Percentiles rank a stretch among this genome's conserved stretches.
Conservation (phyloP, 2,329 filamentous ascomycete genomes). For the Dactylellina leptospora region DNA sequence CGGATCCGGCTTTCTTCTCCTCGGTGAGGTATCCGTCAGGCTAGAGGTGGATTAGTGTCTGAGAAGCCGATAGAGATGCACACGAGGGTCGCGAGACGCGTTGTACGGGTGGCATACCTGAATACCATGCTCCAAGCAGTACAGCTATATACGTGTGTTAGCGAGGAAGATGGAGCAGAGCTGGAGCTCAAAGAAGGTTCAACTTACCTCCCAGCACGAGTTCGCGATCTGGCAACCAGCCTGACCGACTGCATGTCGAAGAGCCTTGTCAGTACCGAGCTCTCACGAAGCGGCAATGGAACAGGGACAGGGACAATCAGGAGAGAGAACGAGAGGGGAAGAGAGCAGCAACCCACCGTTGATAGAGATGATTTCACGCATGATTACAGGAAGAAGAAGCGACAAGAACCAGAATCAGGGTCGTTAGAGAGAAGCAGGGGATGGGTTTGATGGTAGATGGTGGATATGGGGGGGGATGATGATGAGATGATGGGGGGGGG, state of each 20-base stretch:
- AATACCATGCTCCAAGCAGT: constrained; percentile 99
- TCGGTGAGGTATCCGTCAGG: constrained; percentile 98
- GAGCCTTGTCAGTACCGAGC: constrained; percentile 57
- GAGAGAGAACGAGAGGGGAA: constrained; percentile 55
- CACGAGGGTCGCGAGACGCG: constrained; percentile 31
- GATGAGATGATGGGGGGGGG: constrained; percentile 54
- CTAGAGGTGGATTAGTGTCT: no score
- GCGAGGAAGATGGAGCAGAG: constrained; percentile 58
- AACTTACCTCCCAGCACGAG: constrained; percentile 99
- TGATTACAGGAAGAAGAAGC: constrained; percentile 66
- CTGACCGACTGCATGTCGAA: constrained; percentile 82
- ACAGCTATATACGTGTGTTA: constrained; percentile 72
- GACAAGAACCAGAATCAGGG: constrained; percentile 31
- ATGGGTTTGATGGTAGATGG: constrained; percentile 49
- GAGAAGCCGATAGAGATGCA: constrained; percentile 4
- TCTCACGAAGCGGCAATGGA: constrained; percentile 60
- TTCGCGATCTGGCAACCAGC: constrained; percentile 99
- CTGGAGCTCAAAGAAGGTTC: constrained; percentile 32
- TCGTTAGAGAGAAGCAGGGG: constrained; percentile 53
- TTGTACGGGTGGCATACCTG: constrained; percentile 72
- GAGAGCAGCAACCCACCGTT: constrained; percentile 75
- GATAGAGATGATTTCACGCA: constrained; percentile 99
- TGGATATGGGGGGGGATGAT: constrained; percentile 55
- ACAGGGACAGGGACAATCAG: constrained; percentile 53
- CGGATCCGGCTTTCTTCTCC: constrained; percentile 91